Base-by-base conservation (phyloP, 306 rosid genomes). In the Quercus alba region DNA sequence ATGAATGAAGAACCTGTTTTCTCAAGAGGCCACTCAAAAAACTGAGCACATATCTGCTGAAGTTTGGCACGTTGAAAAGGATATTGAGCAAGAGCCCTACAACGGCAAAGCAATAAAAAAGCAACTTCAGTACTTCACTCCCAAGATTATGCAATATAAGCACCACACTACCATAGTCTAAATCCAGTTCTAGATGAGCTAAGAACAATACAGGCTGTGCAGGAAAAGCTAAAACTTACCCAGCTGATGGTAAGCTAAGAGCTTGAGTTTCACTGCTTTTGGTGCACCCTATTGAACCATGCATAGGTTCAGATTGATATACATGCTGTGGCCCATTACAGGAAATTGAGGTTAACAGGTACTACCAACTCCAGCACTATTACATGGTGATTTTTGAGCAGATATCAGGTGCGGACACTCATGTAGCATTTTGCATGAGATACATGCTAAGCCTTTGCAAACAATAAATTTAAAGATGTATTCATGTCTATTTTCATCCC, bases 11-110 rank as follows among this genome's bases (percentile, higher is more conserved):
- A 82, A 93, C 97, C 97, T 88, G 93, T 93, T 88, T 78, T 93
- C 77, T 88, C 93, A n/a, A 85, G 73, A 81, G 92, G 82, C 97
- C 97, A 93, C 67, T 75, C 83, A 75, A 93, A 91, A 78, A 85
- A 83, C 79, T 81, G 88, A 55, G 77, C 78, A 46, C 97, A 93
- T 72, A 87, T 79, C 84, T 88, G 85, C 58, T 89, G 97, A 67
- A 91, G 78, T 80, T 87, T 70, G 80, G 56, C 68, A 28, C 78
- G 97, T 84, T 89, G 90, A 87, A 88, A 93, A 5, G 88, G 82
- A 74, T 88, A 88, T 31, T 85, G 90, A 84, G 81, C 88, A 81
- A 88, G 84, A 85, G 78, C 89, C 89, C 97, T 87, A 52, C 33
- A 79, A 82, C 62, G 71, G 86, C 58, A 64, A 56, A 74, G 74